Conservation (phyloP, 306 rosid species). For the Mucuna pruriens region DNA sequence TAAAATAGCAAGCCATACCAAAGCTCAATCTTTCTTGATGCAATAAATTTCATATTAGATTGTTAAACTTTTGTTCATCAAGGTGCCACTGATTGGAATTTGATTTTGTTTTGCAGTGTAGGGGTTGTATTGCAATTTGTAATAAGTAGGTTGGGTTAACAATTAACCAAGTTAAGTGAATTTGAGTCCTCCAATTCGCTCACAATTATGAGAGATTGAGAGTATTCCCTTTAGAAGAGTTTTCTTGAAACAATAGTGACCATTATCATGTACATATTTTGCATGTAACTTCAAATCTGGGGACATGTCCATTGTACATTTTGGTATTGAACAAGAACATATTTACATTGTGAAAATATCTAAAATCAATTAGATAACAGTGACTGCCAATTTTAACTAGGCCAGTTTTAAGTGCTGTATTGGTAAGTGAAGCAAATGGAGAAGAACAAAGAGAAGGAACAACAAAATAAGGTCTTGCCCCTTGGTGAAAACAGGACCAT, state of each 20-base stretch:
- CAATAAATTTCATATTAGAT: background rate
- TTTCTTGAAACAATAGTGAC: background rate
- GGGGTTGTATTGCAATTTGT: background rate
- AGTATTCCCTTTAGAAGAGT: background rate
- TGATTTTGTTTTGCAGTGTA: background rate
- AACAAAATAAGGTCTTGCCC: too few species aligned
- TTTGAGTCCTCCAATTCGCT: background rate
- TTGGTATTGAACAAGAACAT: background rate
- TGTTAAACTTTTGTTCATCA: background rate
- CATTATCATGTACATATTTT: background rate
- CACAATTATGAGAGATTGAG: background rate
- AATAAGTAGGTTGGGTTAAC: background rate
- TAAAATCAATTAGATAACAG: background rate
- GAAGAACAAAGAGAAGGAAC: background rate
- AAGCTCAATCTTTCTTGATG: background rate
- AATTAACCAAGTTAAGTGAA: background rate
- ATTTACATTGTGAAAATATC: too few species aligned
- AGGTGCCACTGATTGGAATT: background rate
- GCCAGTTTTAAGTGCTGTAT: background rate
- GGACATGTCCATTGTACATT: background rate
- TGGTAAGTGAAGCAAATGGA: background rate
- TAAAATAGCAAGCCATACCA: background rate
- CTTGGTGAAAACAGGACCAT: background rate
- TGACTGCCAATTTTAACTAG: background rate
- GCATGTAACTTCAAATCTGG: background rate